phyloP scores from a whole-genome alignment of 306 rosid genomes.

The Dryas alaskensis region DNA sequence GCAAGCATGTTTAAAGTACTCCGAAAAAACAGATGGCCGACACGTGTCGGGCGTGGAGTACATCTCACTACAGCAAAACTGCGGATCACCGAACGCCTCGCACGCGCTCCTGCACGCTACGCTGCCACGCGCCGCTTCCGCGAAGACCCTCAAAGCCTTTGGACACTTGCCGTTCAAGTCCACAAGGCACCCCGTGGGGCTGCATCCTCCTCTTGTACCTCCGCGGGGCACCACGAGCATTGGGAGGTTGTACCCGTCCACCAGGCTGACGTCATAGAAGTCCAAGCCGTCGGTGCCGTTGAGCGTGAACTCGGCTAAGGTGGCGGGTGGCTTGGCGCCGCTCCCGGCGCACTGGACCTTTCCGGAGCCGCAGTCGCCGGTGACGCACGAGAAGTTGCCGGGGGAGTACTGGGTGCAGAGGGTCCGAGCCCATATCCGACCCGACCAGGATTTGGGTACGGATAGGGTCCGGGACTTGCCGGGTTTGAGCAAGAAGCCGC shows the following conservation, averaged over 20 bases:
- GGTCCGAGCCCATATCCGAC: slow-evolving; percentile 88
- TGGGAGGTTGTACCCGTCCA: slow-evolving; percentile 92
- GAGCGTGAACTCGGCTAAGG: slow-evolving; percentile 86
- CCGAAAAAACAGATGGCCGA: slow-evolving; percentile 52
- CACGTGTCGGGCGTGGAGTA: slow-evolving; percentile 89
- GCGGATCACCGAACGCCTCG: slow-evolving; percentile 83
- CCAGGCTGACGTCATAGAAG: slow-evolving; percentile 92
- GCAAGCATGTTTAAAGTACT: slow-evolving; percentile 70
- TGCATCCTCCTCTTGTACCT: slow-evolving; percentile 74
- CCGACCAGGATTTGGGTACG: slow-evolving; percentile 80
- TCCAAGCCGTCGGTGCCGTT: slow-evolving; percentile 82
- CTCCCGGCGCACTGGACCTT: slow-evolving; percentile 58
- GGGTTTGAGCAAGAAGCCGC: slow-evolving; percentile 61
- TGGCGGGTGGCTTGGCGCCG: slow-evolving; percentile 90
- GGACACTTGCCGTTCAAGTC: slow-evolving; percentile 81
- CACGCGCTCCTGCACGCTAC: slow-evolving; percentile 98
- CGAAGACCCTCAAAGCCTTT: slow-evolving; percentile 43
- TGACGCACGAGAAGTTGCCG: slow-evolving; percentile 65
- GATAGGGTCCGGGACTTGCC: slow-evolving; percentile 54
- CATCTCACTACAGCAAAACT: slow-evolving; percentile 76
- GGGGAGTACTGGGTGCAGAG: slow-evolving; percentile 52
- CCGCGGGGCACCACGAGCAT: slow-evolving; percentile 68
- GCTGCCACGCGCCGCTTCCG: slow-evolving; percentile 27
- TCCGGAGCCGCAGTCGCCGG: slow-evolving; percentile 89
- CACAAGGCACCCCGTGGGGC: slow-evolving; percentile 80